phyloP scores from a whole-genome alignment of 192 early-diverging fungal species.

The Linnemannia exigua region DNA sequence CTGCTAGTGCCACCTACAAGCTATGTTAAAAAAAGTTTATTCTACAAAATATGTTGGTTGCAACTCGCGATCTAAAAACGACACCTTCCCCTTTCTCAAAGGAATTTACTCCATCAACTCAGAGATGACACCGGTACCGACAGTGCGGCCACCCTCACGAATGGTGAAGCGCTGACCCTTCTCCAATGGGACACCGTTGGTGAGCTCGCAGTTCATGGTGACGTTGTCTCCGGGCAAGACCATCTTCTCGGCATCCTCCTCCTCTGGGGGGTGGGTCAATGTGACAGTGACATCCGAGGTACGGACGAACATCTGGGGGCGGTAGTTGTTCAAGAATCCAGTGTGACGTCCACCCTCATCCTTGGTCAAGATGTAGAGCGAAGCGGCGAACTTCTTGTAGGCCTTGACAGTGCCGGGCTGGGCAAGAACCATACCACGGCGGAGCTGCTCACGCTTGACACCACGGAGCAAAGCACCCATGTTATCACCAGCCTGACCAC shows the following conservation, averaged over 20 bases:
- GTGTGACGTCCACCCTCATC: constrained; percentile 99
- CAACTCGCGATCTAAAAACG: constrained; percentile 1
- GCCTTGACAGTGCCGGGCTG: constrained; percentile 94
- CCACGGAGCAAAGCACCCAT: constrained; percentile 97
- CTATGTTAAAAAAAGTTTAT: constrained; percentile 14
- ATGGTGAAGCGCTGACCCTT: constrained; percentile 97
- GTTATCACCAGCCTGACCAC: constrained; percentile 98
- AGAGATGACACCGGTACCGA: constrained; percentile 94
- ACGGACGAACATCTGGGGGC: constrained; percentile 95
- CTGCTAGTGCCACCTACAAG: not conserved
- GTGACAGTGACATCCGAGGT: constrained; percentile 96
- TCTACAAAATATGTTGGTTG: constrained; percentile 17
- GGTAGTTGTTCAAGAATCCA: constrained; percentile 97
- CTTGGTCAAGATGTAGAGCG: constrained; percentile 96
- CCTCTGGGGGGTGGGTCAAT: constrained; percentile 81
- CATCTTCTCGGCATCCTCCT: constrained; percentile 93
- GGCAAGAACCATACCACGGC: constrained; percentile 94
- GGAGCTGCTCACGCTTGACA: constrained; percentile 96
- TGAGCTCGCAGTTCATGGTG: constrained; percentile 88
- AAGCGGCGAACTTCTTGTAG: constrained; percentile 94
- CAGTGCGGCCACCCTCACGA: constrained; percentile 97
- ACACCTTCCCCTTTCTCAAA: constrained; percentile 7
- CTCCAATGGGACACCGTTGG: constrained; percentile 88
- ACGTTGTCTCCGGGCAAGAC: constrained; percentile 99
- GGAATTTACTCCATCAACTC: constrained; percentile 75